Evolutionary conservation across 2,329 filamentous ascomycete genomes (phyloP), one percentile per base, ranked within the genome.

Genomic region (Penicillium digitatum): DNA sequence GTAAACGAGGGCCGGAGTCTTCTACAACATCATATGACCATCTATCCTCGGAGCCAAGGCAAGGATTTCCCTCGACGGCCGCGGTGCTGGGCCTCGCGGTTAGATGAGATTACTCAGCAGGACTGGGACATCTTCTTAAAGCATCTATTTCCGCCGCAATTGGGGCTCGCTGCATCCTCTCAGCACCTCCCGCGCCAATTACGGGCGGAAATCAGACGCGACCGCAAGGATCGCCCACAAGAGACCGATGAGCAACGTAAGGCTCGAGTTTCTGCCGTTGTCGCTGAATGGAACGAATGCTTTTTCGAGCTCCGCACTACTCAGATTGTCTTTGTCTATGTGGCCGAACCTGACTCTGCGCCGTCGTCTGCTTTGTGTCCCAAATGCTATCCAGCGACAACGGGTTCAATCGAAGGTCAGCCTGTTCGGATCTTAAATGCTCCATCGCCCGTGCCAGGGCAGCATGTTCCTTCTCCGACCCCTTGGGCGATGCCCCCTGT

Each of bases 121-220:
- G 75, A 78, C 59, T 77, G 75, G 75, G 69, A 74, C 53, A 73
- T 69, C 10, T 78, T 77, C 55, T 54, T 76, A 24, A 70, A 71
- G 42, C 73, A 74, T 61, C 57, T 77, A 6, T 75, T 77, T 45
- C 75, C 75, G 3, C 61, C 68, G 6, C 67, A 75, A 54, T 60
- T 76, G 16, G 73, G 70, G 5, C 67, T 69, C 6, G 72, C 73
- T 6, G 68, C 72, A 1, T 62, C 67, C 6, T 74, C 73, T 5
- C 63, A 65, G 8, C 65, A 74, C 51, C 63, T 76, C 14, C 67
- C 72, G 5, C 71, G 68, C 5, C 71, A 74, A 53, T 52, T 75
- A 32, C 66, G 73, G 37, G 73, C 71, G 3, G 71, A 76, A 56
- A 74, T 75, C 22, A 66, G 72, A 57, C 67, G 72, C 26, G 72